Conservation (phyloP, 495 filamentous ascomycete species). For the Bacidia gigantensis region DNA sequence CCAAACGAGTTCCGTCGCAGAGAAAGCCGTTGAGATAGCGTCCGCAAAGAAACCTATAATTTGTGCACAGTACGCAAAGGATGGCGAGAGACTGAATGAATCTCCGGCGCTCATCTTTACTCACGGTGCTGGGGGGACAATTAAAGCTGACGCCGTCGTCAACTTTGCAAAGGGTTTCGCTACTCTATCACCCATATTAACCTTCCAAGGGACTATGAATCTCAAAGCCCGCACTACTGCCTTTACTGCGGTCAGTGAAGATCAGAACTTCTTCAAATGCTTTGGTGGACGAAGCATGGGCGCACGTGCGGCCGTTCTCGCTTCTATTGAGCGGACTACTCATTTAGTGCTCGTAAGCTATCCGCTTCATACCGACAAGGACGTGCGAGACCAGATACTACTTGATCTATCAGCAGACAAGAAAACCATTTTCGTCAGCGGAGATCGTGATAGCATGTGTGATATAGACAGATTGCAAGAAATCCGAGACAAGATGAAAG, state of each 20-base stretch:
- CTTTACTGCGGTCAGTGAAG: constrained; percentile 15
- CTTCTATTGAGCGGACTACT: constrained; percentile 16
- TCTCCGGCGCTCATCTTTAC: constrained; percentile 23
- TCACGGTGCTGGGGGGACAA: constrained; percentile 28
- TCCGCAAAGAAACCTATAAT: constrained; percentile 5
- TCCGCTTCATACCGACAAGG: constrained; percentile 21
- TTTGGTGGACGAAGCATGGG: constrained; percentile 30
- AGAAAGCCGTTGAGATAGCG: neutral
- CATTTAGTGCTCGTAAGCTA: constrained; percentile 27
- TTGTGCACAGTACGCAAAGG: constrained; percentile 4
- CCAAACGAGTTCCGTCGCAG: no score
- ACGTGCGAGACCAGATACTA: constrained; percentile 24
- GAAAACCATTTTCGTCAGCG: constrained; percentile 25
- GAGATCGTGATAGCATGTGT: constrained; percentile 25
- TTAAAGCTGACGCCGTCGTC: constrained; percentile 20
- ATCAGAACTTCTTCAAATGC: neutral
- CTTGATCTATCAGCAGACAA: constrained; percentile 16
- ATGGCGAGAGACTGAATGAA: neutral
- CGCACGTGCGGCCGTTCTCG: constrained; percentile 26
- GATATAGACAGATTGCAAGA: constrained; percentile 18
- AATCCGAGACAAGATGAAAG: constrained; percentile 23
- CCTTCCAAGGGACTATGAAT: constrained; percentile 28
- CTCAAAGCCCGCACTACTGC: constrained; percentile 21
- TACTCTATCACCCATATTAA: constrained; percentile 12
- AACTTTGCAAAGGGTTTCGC: constrained; percentile 24